Base-by-base conservation (phyloP, 1,139 yeast genomes). In the Taphrina pruni region DNA sequence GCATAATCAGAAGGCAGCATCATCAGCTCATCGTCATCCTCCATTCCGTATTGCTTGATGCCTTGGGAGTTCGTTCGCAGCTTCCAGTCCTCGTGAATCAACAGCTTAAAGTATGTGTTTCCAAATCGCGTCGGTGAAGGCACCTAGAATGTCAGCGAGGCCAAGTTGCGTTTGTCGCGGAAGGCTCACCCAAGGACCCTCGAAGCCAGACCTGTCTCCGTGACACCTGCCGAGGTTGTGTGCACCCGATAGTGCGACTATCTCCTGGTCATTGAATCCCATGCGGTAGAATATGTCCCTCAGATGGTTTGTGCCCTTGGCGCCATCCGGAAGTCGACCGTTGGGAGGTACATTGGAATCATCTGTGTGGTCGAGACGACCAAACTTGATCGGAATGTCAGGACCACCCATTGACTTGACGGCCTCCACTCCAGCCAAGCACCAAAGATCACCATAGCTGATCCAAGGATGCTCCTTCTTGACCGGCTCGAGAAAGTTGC, bases 361-460 rank as follows among this genome's bases (percentile, higher is more conserved):
- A 74, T 84, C 86, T 6, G 77, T 77, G 74, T 86, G 86, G 76
- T 87, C 91, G 32, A 83, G 78, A 46, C 57, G 74, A 73, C 51
- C 71, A 57, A n/a, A 76, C 77, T 62, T 79, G 75, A 76, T 89
- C 89, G 65, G 79, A 78, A 78, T 97, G 85, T 70, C 97, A 97
- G 97, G 97, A 17, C 97, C 97, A 69, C 88, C 88, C 79, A 88
- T 78, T 79, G 90, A 97, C 81, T 92, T 97, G 70, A 92, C 82
- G 11, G 93, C 96, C 69, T 82, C 85, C 69, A 91, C 96, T 73
- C 97, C 97, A 64, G 88, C 95, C 57, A 92, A 81, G 32, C 97
- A 90, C 85, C 89, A 90, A 76, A 92, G 84, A 79, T 92, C 97
- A 76, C 97, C 97, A 78, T 89, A 84, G 38, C 92, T 86, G 62